Percentiles rank a stretch among this genome's conserved stretches.
These are phyloP conservation scores for Ascocoryne sarcoides DNA, from an alignment of 2,329 filamentous ascomycete genomes.

Conservation along the genomic window DNA sequence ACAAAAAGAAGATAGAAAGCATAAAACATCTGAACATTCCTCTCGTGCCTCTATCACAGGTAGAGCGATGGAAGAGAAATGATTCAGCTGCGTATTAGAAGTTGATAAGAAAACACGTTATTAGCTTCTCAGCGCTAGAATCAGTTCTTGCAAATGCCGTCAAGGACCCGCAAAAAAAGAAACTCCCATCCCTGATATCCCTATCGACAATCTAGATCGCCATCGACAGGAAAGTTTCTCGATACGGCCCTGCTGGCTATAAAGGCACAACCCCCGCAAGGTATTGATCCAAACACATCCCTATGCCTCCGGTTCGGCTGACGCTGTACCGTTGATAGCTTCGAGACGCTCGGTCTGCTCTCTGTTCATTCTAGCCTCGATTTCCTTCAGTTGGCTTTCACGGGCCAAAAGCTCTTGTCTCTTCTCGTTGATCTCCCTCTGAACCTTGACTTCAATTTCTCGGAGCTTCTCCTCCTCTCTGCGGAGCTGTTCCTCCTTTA, in stretches of 20 bases:
- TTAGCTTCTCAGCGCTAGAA: constrained; percentile 28
- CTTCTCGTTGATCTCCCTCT: constrained; percentile 99
- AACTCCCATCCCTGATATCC: constrained; percentile 21
- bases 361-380: constrained; percentile 93
- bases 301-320: constrained; percentile 21
- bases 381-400: constrained; percentile 97
- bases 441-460: constrained; percentile 99
- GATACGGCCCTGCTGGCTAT: constrained; percentile 3
- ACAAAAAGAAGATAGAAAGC: constrained; percentile 14
- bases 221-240: constrained; percentile 12
- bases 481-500: constrained; percentile 99
- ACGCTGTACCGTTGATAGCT: constrained; percentile 25
- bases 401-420: constrained; percentile 94
- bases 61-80: constrained; percentile 20
- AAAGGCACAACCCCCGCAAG: constrained; percentile 10
- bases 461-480: constrained; percentile 99
- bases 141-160: constrained; percentile 27
- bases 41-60: constrained; percentile 16
- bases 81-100: constrained; percentile 29
- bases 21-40: constrained; percentile 14
- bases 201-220: constrained; percentile 16
- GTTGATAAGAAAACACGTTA: constrained; percentile 28
- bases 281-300: constrained; percentile 6
- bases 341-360: constrained; percentile 53
- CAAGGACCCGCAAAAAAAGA: constrained; percentile 28